Evolutionary conservation across 2,329 filamentous ascomycete species (phyloP), one percentile per base, ranked within the genome.

Genomic region (Fusarium tuaranense): DNA sequence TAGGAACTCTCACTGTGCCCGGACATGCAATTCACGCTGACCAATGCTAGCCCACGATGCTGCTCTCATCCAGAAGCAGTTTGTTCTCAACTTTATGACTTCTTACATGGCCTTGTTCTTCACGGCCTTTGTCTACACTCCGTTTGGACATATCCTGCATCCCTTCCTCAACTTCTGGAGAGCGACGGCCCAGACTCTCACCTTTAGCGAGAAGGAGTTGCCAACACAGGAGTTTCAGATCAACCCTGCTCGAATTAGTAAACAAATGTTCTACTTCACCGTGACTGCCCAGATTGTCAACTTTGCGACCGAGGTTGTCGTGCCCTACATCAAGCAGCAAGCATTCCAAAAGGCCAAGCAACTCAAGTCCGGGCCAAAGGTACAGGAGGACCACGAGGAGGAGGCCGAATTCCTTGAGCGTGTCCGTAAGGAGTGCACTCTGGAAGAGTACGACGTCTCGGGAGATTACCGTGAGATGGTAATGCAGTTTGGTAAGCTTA

Each of bases 1-100:
- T 91, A 68, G 3, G 69, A 22, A 30, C 36, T 20, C 18, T 30
- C 25, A 4, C 13, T 22, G 77, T 71, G 80, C 76, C 1, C 44
- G 32, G 14, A 58, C 25, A 12, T 7, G 20, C n/a, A 22, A 13
- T 7, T 46, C 12, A 22, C 12, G 30, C 75, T 79, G 36, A 80
- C 63, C 25, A 32, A 7, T 13, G 58, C 12, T 73, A 91, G 92
- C 92, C 16, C 93, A 98, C 78, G 91, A 97, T 70, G 91, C 93
- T 22, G 93, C 95, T 2, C 90, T 98, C 80, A 94, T 97, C 0
- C 92, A 94, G 68, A 99, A 99, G 86, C 93, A 97, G 38, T 98
- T 99, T 79, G 92, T 98, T 16, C 90, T 98, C 79, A 97, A 98
- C 86, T 98, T 98, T 84, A 96, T 98, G 83, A 97, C 95, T 7